Percentiles rank a stretch among this genome's conserved stretches.
These are phyloP conservation scores for Sonneratia caseolaris DNA, from an alignment of 345 rosid genomes.

Conservation along the genomic window DNA sequence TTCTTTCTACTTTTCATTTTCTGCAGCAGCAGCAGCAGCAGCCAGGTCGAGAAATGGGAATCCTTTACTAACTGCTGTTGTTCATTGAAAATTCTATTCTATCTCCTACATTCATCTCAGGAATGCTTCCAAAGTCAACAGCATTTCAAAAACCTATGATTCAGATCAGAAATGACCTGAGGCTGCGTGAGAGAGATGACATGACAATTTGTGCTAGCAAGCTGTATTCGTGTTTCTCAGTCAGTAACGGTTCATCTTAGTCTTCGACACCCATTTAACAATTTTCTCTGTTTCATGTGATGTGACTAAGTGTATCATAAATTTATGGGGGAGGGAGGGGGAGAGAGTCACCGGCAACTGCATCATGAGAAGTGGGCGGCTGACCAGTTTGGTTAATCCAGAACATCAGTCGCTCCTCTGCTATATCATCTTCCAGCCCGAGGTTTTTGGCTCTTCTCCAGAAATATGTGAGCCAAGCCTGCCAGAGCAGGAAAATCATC, in stretches of 20 bases:
- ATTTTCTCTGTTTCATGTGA: not conserved
- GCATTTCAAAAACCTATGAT: too few relatives aligned
- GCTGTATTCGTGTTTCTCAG: not conserved
- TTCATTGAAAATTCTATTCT: too few relatives aligned
- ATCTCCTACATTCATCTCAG: too few relatives aligned
- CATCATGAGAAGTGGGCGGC: conserved; percentile 51
- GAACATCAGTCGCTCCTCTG: conserved; percentile 62
- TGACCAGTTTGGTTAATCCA: conserved; percentile 50
- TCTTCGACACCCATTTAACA: not conserved
- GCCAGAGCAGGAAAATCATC: not conserved
- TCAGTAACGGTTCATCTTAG: too few relatives aligned
- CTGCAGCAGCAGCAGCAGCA: too few relatives aligned
- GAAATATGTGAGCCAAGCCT: conserved; percentile 85
- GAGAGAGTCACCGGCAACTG: conserved; percentile 60
- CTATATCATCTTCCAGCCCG: conserved; percentile 59
- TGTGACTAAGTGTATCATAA: not conserved
- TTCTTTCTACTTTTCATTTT: too few relatives aligned
- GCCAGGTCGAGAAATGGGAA: too few relatives aligned
- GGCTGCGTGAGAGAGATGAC: too few relatives aligned
- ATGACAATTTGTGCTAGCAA: too few relatives aligned
- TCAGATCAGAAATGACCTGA: too few relatives aligned
- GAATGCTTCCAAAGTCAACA: too few relatives aligned
- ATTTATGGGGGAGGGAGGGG: not conserved
- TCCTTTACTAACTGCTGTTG: too few relatives aligned
- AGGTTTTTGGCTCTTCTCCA: conserved; percentile 79